A percentile compares a stretch with the other conserved stretches of the same genome.
phyloP scores from a whole-genome alignment of 768 basidiomycete species.

The Suillus cothurnatus region DNA sequence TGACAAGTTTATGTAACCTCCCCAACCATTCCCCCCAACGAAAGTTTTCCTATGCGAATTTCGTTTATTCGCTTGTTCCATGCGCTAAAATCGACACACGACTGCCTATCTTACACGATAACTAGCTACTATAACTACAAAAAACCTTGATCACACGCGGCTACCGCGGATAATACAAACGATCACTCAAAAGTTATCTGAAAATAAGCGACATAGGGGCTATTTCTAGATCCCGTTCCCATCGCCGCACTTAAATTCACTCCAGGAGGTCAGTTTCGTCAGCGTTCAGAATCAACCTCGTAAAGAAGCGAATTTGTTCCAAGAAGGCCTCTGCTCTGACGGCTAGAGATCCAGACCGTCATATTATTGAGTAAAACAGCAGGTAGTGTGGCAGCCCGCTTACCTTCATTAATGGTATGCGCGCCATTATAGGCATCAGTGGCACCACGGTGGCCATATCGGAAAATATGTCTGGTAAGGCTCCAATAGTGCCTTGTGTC shows the following conservation, averaged over 20 bases:
- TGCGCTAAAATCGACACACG: neutral
- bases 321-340: constrained; percentile 33
- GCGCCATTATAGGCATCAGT: constrained; percentile 38
- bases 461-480: constrained; percentile 49
- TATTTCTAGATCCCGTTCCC: neutral
- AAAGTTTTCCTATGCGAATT: neutral
- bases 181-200: neutral
- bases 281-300: constrained; percentile 35
- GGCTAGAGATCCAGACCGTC: constrained; percentile 17
- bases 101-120: constrained; percentile 2
- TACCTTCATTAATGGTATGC: constrained; percentile 34
- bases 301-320: constrained; percentile 34
- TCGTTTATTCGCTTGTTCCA: neutral
- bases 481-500: constrained; percentile 50
- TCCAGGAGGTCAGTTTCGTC: constrained; percentile 29
- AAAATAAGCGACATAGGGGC: constrained; percentile 1
- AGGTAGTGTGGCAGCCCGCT: neutral
- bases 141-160: neutral
- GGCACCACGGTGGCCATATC: constrained; percentile 39
- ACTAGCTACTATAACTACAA: neutral
- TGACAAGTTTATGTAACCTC: constrained; percentile 13
- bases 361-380: constrained; percentile 12
- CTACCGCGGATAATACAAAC: neutral
- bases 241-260: constrained; percentile 10
- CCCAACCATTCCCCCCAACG: constrained; percentile 8